Base-by-base conservation (phyloP, 2,329 filamentous ascomycete species). In the Cercospora canescens region DNA sequence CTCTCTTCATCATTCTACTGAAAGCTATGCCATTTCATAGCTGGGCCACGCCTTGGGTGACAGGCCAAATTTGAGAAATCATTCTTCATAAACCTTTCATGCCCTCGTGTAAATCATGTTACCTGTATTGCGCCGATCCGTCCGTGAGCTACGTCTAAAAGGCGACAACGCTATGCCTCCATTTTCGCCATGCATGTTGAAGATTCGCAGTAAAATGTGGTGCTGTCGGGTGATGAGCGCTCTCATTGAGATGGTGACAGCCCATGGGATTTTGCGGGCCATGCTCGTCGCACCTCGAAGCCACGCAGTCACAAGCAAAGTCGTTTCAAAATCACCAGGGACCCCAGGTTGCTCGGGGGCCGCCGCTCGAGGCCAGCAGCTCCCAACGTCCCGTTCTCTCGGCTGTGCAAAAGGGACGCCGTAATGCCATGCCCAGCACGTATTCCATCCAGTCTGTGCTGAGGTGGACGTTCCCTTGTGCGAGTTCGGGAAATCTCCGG, bases 371-470 rank as follows among this genome's bases (percentile, higher is more conserved):
- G 48, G 70, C 67, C 39, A 76, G 54, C 14, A 75, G 54, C 57
- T 76, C 73, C 67, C 70, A 74, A 50, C 70, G 60, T 1, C 72
- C 71, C 74, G 75, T 74, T n/a, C 61, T 68, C 48, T 68, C 69
- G 14, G 65, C 62, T 5, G 69, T 72, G 48, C 71, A 73, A 39
- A 72, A 73, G 6, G 72, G 72, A 45, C 65, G 69, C 26, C 70
- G 65, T 48, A 74, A 41, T 8, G 66, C 63, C 6, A 70, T 57
- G 1, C 71, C 73, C n/a, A 76, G 67, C 28, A 73, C 65, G 50
- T 72, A 75, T 63, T 75, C 72, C 37, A 76, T 68, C 72, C 72
- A 76, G 6, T 70, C 68, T 6, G 60, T 63, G 6, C 21, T 60
- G 34, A 76, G 60, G 45, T 59, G 48, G 11, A 64, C 61, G 4